Evolutionary conservation across 225 moss, liverwort and hornwort genomes (phyloP), one percentile per base, ranked within the genome.

Genomic region (Polytrichum formosum): DNA sequence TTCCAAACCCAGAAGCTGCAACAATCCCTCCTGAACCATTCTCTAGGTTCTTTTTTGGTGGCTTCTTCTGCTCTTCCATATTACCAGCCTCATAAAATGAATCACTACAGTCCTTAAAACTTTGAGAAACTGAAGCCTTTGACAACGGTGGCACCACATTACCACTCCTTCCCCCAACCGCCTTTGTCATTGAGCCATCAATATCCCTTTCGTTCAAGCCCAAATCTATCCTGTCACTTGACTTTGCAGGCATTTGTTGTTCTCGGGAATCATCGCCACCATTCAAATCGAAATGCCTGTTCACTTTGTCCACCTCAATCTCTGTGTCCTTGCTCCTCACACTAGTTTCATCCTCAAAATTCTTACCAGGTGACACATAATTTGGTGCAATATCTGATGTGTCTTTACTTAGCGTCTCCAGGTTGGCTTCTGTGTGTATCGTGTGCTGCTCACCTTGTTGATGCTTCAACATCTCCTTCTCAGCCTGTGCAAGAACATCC

Each of bases 401-500:
- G 29, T 81, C 66, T 69, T 60, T 83, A 66, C 74, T 80, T 19
- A 87, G 46, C 29, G 62, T 63, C 63, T 80, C 83, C 68, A 87
- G 73, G 6, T 76, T 78, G 23, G 75, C 76, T 69, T 87, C 80
- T 37, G 86, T 83, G 28, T 53, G 56, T 23, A 23, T 63, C 8
- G 78, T 76, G 31, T 5, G 75, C 54, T 83, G 75, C 61, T 82
- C 74, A 73, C 86, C 86, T 30, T 83, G 78, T 58, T 78, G 56
- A 26, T 83, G 78, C 74, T 76, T 83, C 83, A 74, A 63, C 27
- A 87, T 64, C 64, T 87, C 83, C 73, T 71, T 55, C 72, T 87
- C 80, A 19, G 86, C 86, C 69, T 76, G 80, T 9, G 80, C 76
- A 7, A 87, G 80, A 30, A 83, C 80, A 66, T 83, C 83, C 58